Evolutionary conservation across 2,329 filamentous ascomycete genomes (phyloP).

Genomic region (Colletotrichum sp.): DNA sequence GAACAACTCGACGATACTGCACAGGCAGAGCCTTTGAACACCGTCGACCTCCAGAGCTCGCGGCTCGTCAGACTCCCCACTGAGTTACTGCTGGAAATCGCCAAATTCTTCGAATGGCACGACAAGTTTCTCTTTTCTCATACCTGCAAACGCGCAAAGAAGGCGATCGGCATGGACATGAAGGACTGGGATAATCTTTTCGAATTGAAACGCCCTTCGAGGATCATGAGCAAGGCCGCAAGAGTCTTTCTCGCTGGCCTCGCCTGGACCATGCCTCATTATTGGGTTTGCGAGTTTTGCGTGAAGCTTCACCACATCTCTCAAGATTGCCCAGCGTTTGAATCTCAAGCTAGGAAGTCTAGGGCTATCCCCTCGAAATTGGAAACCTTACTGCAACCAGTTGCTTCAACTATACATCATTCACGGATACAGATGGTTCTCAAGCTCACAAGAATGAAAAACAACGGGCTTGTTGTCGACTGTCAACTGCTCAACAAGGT

Average conservation of each 20-base stretch:
- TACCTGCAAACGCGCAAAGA: neutral
- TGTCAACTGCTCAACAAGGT: neutral
- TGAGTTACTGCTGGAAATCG: neutral
- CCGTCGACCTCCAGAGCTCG: neutral
- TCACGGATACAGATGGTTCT: neutral
- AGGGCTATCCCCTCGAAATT: neutral
- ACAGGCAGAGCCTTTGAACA: neutral
- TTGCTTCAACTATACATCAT: neutral
- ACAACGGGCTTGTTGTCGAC: neutral
- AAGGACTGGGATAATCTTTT: neutral
- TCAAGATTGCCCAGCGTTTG: neutral
- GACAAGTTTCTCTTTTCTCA: neutral
- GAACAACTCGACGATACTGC: neutral
- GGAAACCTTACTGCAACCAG: neutral
- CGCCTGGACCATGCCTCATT: neutral
- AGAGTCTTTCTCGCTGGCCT: neutral
- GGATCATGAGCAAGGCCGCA: neutral
- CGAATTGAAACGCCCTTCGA: neutral
- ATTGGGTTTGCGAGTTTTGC: neutral
- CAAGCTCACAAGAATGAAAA: neutral
- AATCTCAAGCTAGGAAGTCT: neutral
- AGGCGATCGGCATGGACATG: neutral
- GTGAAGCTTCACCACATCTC: neutral
- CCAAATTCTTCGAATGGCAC: neutral
- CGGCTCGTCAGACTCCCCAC: neutral